Evolutionary conservation across 768 basidiomycete genomes (phyloP), one percentile per base, ranked within the genome.

Genomic region (Tricholoma bakamatsutake): DNA sequence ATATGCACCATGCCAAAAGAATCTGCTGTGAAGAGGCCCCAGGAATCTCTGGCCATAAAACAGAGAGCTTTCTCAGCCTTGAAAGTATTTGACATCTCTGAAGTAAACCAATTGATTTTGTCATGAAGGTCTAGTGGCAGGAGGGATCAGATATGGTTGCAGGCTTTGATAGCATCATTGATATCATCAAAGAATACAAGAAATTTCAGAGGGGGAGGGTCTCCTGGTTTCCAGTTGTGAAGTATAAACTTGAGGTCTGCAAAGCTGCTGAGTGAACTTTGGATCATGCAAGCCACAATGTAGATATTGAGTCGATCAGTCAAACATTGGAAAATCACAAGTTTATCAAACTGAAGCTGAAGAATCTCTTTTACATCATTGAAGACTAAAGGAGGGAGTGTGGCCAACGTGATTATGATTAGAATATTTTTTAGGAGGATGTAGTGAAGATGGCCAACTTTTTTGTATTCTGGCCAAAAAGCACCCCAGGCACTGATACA

Each of bases 1-100:
- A 35, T 13, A 59, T 66, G 49, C 57, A 73, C 69, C 71, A 75
- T 70, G 27, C 73, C 71, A 56, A 71, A 73, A 15, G 69, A 61
- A 35, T 70, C 69, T 0, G 66, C 73, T 4, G 43, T 61, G 48
- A 45, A 24, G 21, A 24, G 21, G 21, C 21, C 21, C 21, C 21
- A 24, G 21, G 3, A 24, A 24, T 24, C 21, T 24, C 21, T 3
- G 3, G 21, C 21, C 21, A 24, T 24, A 24, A 24, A 24, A 3
- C 3, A 64, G 6, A 71, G 43, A 11, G 34, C 34, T 35, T 35
- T 6, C 69, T 43, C 39, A 9, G 9, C 42, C 48, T 30, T 46
- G 35, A 39, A 49, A 50, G 21, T 34, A 21, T 55, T 48, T 2
- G 40, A 50, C 54, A 55, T 55, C 13, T 46, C 40, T 1, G 37